phyloP scores from a whole-genome alignment of 208 protist genomes.

The Acanthamoeba royreba region DNA sequence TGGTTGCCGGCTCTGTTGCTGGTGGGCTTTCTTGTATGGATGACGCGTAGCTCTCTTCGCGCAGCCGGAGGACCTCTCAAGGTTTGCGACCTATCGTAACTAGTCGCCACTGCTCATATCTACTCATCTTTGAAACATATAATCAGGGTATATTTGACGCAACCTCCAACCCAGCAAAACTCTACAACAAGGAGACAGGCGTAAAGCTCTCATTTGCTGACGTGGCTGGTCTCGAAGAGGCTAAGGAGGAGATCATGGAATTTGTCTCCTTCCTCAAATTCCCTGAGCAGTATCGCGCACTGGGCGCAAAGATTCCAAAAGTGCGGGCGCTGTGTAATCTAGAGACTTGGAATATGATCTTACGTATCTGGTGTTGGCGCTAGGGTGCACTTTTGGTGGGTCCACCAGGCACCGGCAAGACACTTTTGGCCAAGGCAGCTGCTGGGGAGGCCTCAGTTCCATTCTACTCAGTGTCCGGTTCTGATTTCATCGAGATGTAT shows the following conservation, averaged over 20 bases:
- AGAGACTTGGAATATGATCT: not conserved
- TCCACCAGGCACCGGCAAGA: constrained; percentile 97
- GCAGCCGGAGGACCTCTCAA: not conserved
- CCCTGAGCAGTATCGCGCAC: constrained; percentile 90
- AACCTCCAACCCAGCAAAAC: not conserved
- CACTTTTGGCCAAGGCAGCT: constrained; percentile 95
- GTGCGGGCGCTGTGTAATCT: not conserved
- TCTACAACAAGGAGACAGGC: constrained; percentile 54
- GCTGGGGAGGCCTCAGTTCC: constrained; percentile 89
- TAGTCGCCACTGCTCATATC: not conserved
- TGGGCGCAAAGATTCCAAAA: constrained; percentile 96
- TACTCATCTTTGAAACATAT: not conserved
- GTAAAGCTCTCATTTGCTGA: constrained; percentile 83
- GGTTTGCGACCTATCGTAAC: not conserved
- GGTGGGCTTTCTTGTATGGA: not conserved
- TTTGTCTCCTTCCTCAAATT: constrained; percentile 97
- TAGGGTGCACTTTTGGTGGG: constrained; percentile 91
- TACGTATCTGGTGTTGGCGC: not conserved
- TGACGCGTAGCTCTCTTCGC: not conserved
- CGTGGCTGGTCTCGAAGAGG: constrained; percentile 95
- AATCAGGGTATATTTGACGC: not conserved
- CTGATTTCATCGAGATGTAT: constrained; percentile 84
- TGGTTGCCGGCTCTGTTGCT: not conserved
- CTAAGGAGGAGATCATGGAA: constrained; percentile 96
- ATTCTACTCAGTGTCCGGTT: constrained; percentile 76